Base-by-base conservation (phyloP, 2,329 filamentous ascomycete genomes). In the Sclerotinia trifoliorum region DNA sequence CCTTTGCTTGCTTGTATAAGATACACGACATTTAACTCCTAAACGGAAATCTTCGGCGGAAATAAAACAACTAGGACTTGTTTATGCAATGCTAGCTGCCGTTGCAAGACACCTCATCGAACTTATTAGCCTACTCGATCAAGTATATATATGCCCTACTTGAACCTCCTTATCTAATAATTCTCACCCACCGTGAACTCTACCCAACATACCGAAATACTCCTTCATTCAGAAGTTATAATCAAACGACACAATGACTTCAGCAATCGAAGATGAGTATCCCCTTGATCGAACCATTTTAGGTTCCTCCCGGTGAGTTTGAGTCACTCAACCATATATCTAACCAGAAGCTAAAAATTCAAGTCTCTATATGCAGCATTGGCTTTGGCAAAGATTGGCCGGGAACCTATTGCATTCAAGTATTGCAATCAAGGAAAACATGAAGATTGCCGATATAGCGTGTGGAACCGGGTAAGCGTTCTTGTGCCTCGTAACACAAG, bases 381-480 rank as follows among this genome's bases (percentile, higher is more conserved):
- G 29, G 19, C 46, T 67, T 15, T 67, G 65, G 65, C 55, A 62
- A 52, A 61, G 56, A 62, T 5, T 67, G 17, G 2, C 35, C 11
- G 65, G 46, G 2, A 24, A 54, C 46, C 35, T 67, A n/a, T 19
- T 67, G 29, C 65, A 67, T 8, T 35, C 65, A 11, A 17, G 46
- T n/a, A 62, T 67, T 2, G 56, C 65, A 46, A 44, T 49, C 11
- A 46, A 17, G 3, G 32, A 51, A 42, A 32, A 67, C 2, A 62
- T 62, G 7, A 67, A 52, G n/a, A 62, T 67, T 19, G 65, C 24
- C 15, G 65, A 67, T 35, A 52, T 67, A 32, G 65, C 44, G 10
- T 67, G 65, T 42, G 65, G 65, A 21, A 67, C 55, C 15, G 65
- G 65, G 65, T 67, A 54, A 46, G 65, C 8, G 19, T 10, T 62